Percentiles rank a stretch among this genome's conserved stretches.
Conservation (phyloP, 2,329 filamentous ascomycete genomes). For the Elsinoe perseae region DNA sequence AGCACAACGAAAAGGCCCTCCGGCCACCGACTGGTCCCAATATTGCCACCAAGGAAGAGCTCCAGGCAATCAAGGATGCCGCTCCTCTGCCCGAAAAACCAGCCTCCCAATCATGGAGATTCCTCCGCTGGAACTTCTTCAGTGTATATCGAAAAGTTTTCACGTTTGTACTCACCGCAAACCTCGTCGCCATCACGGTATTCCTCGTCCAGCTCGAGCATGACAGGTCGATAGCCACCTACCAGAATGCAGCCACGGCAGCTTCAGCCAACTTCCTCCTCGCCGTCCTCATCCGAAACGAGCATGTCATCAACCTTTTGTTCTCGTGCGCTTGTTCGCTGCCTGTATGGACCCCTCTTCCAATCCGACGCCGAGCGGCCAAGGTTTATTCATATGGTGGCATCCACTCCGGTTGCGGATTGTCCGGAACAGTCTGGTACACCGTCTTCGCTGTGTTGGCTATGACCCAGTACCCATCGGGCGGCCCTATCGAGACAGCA, state of each 20-base stretch:
- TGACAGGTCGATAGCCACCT: slow-evolving; percentile 20
- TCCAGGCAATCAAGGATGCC: slow-evolving; percentile 20
- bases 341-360: slow-evolving; percentile 30
- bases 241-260: slow-evolving; percentile 28
- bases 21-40: slow-evolving; percentile 15
- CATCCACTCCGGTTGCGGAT: slow-evolving; percentile 33
- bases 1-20: neutral
- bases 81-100: slow-evolving; percentile 22
- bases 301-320: slow-evolving; percentile 35
- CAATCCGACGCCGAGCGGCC: slow-evolving; percentile 30
- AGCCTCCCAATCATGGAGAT: slow-evolving; percentile 21
- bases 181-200: slow-evolving; percentile 23
- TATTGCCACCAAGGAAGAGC: slow-evolving; percentile 22
- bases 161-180: slow-evolving; percentile 24
- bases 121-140: slow-evolving; percentile 26
- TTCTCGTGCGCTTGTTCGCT: slow-evolving; percentile 30
- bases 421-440: slow-evolving; percentile 39
- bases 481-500: slow-evolving; percentile 21
- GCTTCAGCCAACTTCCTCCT: slow-evolving; percentile 30
- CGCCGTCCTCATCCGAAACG: slow-evolving; percentile 33
- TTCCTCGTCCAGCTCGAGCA: slow-evolving; percentile 17
- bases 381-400: slow-evolving; percentile 38
- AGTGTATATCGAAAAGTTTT: slow-evolving; percentile 29
- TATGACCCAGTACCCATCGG: slow-evolving; percentile 23
- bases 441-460: slow-evolving; percentile 32